Percentiles rank a stretch among this genome's conserved stretches.
These are phyloP conservation scores for Xylaria longipes DNA, from an alignment of 495 filamentous ascomycete species.

Conservation along the genomic window DNA sequence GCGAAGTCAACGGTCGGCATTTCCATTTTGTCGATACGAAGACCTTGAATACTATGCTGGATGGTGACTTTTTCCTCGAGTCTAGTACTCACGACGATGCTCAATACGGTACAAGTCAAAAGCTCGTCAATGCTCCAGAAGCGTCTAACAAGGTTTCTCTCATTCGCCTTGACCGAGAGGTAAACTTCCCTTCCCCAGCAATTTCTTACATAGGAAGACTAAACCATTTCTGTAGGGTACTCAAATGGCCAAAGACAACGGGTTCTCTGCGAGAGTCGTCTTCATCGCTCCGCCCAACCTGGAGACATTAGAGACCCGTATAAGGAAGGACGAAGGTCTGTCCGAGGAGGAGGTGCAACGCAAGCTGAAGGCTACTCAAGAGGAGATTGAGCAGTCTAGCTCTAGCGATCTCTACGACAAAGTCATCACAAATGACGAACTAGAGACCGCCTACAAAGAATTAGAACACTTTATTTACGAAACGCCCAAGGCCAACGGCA, in stretches of 20 bases:
- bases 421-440: slow-evolving; percentile 73
- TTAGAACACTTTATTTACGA: slow-evolving; percentile 36
- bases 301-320: slow-evolving; percentile 65
- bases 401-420: slow-evolving; percentile 68
- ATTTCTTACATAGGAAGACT: not conserved
- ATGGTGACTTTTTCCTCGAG: slow-evolving; percentile 59
- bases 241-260: slow-evolving; percentile 73
- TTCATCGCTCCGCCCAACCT: slow-evolving; percentile 73
- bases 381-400: slow-evolving; percentile 69
- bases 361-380: slow-evolving; percentile 65
- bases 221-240: slow-evolving; percentile 60
- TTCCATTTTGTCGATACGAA: slow-evolving; percentile 57
- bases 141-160: slow-evolving; percentile 57
- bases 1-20: slow-evolving; percentile 51
- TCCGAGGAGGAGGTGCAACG: slow-evolving; percentile 67
- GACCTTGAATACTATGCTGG: slow-evolving; percentile 56
- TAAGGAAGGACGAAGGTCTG: slow-evolving; percentile 64
- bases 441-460: slow-evolving; percentile 64
- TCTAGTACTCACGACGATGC: slow-evolving; percentile 50
- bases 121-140: slow-evolving; percentile 50
- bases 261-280: slow-evolving; percentile 72
- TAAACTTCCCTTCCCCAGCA: slow-evolving; percentile 30
- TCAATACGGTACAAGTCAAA: slow-evolving; percentile 55
- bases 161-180: slow-evolving; percentile 64
- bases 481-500: slow-evolving; percentile 30